A percentile compares a stretch with the other conserved stretches of the same genome.
Evolutionary conservation across 2,329 filamentous ascomycete species (phyloP).

Genomic region (Helminthosporium solani): DNA sequence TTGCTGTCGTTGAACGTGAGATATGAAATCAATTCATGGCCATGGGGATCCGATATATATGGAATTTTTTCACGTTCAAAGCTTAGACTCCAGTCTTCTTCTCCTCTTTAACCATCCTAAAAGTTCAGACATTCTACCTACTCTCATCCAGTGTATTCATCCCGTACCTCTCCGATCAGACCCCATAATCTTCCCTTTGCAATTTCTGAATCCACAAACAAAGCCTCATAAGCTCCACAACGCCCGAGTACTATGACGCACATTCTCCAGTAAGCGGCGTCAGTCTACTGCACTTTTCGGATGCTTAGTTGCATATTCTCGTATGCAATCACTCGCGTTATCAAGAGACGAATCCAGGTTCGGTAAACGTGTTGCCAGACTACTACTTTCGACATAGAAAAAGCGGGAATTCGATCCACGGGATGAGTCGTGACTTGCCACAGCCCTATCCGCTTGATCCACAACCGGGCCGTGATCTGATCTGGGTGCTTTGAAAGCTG

Average conservation of each 20-base stretch:
- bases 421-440: not conserved
- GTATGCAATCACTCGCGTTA: not conserved
- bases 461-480: not conserved
- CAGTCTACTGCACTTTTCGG: not conserved
- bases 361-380: not conserved
- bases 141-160: not conserved
- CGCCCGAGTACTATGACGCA: conserved; percentile 1
- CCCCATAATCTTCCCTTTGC: not conserved
- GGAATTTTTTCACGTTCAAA: not conserved
- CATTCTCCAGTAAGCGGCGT: not conserved
- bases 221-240: not conserved
- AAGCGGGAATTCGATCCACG: not conserved
- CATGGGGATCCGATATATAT: conserved; percentile 10
- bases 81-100: not conserved
- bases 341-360: not conserved
- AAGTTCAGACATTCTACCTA: not conserved
- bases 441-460: conserved; percentile 1
- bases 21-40: not conserved
- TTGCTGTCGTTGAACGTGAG: not conserved
- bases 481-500: not conserved
- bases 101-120: not conserved
- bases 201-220: not conserved
- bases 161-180: not conserved
- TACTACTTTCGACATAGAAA: not conserved
- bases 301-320: not conserved